Evolutionary conservation across 116 monocot genomes (phyloP).

Genomic region (Trichopus zeylanicus): DNA sequence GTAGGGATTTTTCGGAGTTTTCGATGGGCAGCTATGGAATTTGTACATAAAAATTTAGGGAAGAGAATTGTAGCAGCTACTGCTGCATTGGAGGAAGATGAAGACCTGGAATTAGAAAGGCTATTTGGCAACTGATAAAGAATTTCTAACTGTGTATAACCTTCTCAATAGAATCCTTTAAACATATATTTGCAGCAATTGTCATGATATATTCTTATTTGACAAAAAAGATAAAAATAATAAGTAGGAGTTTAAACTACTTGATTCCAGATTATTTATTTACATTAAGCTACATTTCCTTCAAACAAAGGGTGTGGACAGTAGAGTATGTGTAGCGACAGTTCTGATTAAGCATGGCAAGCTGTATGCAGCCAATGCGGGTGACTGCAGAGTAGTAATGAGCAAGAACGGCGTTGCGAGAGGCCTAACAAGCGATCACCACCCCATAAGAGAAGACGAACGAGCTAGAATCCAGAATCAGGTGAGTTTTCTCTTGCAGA

Average conservation of each 20-base stretch:
- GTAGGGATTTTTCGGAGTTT: constrained; percentile 82
- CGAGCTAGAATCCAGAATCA: constrained; percentile 37
- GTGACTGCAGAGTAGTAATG: constrained; percentile 66
- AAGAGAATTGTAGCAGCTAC: constrained; percentile 38
- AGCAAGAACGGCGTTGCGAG: constrained; percentile 31
- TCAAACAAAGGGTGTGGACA: constrained; percentile 39
- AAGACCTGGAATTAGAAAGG: constrained; percentile 33
- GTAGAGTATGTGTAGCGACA: constrained; percentile 71
- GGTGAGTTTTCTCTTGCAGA: constrained; percentile 17
- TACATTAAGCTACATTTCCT: too few species aligned
- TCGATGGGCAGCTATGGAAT: constrained; percentile 92
- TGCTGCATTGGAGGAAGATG: constrained; percentile 16
- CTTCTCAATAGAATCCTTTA: too few species aligned
- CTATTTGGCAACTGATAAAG: constrained; percentile 61
- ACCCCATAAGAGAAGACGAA: constrained; percentile 45
- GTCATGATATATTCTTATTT: too few species aligned
- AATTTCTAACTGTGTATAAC: too few species aligned
- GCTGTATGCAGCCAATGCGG: constrained; percentile 54
- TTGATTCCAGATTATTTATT: too few species aligned
- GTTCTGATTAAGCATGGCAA: constrained; percentile 52
- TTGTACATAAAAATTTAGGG: constrained; percentile 51
- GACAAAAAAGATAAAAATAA: too few species aligned
- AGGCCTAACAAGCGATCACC: constrained; percentile 59
- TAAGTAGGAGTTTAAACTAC: neutral
- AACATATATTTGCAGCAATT: too few species aligned